Evolutionary conservation across 768 basidiomycete genomes (phyloP).

Genomic region (Symmetrospora coprosmae): DNA sequence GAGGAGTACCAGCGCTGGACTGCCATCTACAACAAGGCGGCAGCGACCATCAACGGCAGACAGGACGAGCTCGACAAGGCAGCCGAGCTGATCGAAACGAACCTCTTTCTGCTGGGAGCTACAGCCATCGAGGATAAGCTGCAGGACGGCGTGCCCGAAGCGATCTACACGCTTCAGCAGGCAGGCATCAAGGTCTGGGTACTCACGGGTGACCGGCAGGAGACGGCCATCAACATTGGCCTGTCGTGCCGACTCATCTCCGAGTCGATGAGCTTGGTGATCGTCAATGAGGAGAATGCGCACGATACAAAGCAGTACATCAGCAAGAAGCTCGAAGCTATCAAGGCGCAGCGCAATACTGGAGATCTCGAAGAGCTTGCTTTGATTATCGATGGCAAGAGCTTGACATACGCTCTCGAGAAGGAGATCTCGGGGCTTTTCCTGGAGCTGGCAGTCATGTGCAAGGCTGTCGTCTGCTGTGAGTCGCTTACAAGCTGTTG

Average conservation of each 20-base stretch:
- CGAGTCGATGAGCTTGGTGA: slow-evolving; percentile 96
- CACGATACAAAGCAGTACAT: slow-evolving; percentile 73
- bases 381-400: slow-evolving; percentile 91
- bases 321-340: slow-evolving; percentile 71
- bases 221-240: slow-evolving; percentile 98
- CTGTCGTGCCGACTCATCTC: slow-evolving; percentile 93
- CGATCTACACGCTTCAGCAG: slow-evolving; percentile 92
- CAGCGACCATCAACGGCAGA: slow-evolving; percentile 85
- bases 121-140: slow-evolving; percentile 98
- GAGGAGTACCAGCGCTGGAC: slow-evolving; percentile 85
- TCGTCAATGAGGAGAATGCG: slow-evolving; percentile 78
- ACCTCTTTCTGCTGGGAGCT: slow-evolving; percentile 80
- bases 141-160: slow-evolving; percentile 95
- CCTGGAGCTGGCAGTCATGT: slow-evolving; percentile 89
- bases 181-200: slow-evolving; percentile 99
- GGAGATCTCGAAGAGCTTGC: slow-evolving; percentile 93
- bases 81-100: slow-evolving; percentile 89
- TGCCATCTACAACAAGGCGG: slow-evolving; percentile 74
- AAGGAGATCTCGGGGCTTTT: slow-evolving; percentile 80
- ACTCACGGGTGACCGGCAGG: slow-evolving; percentile 90
- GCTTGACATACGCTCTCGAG: slow-evolving; percentile 77
- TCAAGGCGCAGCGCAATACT: slow-evolving; percentile 77
- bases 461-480: slow-evolving; percentile 98
- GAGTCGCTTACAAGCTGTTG: slow-evolving; percentile 33
- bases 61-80: slow-evolving; percentile 87